Conservation (phyloP, 768 basidiomycete genomes). For the Kwoniella dendrophila region DNA sequence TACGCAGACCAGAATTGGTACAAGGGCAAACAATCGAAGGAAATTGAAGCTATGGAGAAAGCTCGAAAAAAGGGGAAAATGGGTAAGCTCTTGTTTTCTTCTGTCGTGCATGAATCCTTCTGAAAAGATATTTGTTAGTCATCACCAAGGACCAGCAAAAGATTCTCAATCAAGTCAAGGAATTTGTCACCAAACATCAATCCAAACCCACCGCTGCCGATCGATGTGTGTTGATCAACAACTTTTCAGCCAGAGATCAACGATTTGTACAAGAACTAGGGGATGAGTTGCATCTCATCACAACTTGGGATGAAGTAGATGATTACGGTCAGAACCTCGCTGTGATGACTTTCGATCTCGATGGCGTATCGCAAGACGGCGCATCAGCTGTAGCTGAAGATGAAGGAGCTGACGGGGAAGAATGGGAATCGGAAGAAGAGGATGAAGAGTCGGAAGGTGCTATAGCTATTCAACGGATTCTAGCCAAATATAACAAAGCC, state of each 20-base stretch:
- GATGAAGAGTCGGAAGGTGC: conserved; percentile 70
- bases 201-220: conserved; percentile 46
- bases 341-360: conserved; percentile 53
- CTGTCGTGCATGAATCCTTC: not conserved
- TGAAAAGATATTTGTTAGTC: conserved; percentile 58
- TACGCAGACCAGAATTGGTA: conserved; percentile 88
- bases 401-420: conserved; percentile 50
- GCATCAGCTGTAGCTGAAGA: conserved; percentile 24
- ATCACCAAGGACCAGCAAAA: conserved; percentile 73
- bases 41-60: conserved; percentile 67
- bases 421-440: conserved; percentile 55
- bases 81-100: conserved; percentile 60
- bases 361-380: conserved; percentile 49
- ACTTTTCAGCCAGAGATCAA: conserved; percentile 76
- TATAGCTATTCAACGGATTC: conserved; percentile 74
- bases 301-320: conserved; percentile 94
- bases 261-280: conserved; percentile 76
- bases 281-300: conserved; percentile 71
- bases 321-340: conserved; percentile 61
- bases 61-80: conserved; percentile 64
- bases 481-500: conserved; percentile 85
- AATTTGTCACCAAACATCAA: conserved; percentile 63
- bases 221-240: conserved; percentile 71
- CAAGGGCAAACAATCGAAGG: conserved; percentile 84
- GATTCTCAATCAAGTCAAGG: conserved; percentile 76